These are phyloP conservation scores for Auxenochlorella pyrenoidosa DNA, from an alignment of 139 green algal genomes.

Conservation along the genomic window DNA sequence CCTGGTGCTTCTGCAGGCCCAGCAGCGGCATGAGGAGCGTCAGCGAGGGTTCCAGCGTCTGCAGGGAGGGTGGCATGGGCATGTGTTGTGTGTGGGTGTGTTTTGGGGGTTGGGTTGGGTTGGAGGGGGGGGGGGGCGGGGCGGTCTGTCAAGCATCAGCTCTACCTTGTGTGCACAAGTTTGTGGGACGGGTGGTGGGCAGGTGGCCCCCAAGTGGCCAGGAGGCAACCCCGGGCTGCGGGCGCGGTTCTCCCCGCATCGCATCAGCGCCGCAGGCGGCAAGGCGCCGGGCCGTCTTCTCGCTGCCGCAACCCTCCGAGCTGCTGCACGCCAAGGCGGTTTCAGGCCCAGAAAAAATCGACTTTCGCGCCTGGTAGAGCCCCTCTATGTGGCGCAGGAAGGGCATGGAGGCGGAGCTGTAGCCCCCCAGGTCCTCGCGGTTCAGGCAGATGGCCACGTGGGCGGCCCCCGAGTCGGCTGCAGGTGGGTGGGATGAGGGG, in stretches of 20 bases:
- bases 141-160: too few relatives aligned
- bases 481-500: not conserved
- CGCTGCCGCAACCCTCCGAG: not conserved
- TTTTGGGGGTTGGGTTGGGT: not conserved
- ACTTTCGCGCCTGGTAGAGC: not conserved
- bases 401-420: constrained; percentile 14
- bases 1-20: constrained; percentile 14
- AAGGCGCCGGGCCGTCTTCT: not conserved
- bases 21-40: constrained; percentile 33
- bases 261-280: not conserved
- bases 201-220: too few relatives aligned
- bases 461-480: not conserved
- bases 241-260: not conserved
- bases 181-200: too few relatives aligned
- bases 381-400: constrained; percentile 29
- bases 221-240: too few relatives aligned
- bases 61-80: not conserved
- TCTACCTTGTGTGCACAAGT: too few relatives aligned
- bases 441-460: constrained; percentile 25
- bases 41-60: constrained; percentile 26
- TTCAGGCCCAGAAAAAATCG: too few relatives aligned
- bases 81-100: not conserved
- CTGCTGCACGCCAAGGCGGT: too few relatives aligned
- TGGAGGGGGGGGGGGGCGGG: too few relatives aligned
- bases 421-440: constrained; percentile 16